Percentiles rank a stretch among this genome's conserved stretches.
phyloP scores from a whole-genome alignment of 805 yeast genomes.

The Wickerhamomyces mucosus region DNA sequence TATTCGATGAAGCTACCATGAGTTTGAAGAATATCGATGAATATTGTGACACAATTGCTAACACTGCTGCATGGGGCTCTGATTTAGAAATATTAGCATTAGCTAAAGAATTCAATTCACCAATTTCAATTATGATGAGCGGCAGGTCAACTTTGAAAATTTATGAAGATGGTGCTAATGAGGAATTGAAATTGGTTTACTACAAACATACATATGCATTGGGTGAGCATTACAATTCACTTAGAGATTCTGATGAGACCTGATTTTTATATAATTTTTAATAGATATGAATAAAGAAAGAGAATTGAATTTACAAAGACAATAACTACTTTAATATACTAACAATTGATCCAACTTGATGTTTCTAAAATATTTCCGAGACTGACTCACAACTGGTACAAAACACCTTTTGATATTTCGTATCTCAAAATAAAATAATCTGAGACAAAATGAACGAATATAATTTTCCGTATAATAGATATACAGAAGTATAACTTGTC shows the following conservation, averaged over 20 bases:
- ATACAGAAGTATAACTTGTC: too few relatives aligned
- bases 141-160: conserved; percentile 60
- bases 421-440: too few relatives aligned
- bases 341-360: too few relatives aligned
- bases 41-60: conserved; percentile 58
- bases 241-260: conserved; percentile 32
- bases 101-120: conserved; percentile 58
- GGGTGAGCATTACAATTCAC: conserved; percentile 92
- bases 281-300: neutral
- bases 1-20: conserved; percentile 72
- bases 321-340: too few relatives aligned
- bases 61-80: conserved; percentile 94
- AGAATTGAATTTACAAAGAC: neutral
- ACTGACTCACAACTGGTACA: too few relatives aligned
- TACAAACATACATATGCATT: conserved; percentile 80
- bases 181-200: conserved; percentile 62
- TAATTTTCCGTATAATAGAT: too few relatives aligned
- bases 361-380: too few relatives aligned
- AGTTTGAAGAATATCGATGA: conserved; percentile 52
- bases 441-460: too few relatives aligned
- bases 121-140: conserved; percentile 69
- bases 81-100: conserved; percentile 86
- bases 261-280: neutral
- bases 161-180: conserved; percentile 41
- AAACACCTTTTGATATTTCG: too few relatives aligned